Conservation (phyloP, 1,139 yeast species). For the Kluyveromyces sp. region DNA sequence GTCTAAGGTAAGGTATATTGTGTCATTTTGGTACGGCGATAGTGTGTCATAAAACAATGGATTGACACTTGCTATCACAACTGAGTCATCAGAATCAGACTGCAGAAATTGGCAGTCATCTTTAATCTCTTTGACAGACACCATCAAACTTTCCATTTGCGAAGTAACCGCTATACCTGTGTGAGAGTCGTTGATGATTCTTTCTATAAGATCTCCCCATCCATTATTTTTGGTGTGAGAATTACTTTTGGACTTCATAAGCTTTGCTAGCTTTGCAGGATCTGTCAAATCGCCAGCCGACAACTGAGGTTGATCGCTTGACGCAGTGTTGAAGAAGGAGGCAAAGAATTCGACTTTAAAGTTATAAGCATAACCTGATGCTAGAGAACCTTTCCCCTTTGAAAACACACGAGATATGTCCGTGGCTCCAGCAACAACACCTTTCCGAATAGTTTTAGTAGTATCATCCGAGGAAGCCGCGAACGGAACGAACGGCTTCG, state of each 20-base stretch:
- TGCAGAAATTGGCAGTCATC: slow-evolving; percentile 36
- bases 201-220: slow-evolving; percentile 83
- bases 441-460: slow-evolving; percentile 55
- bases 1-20: slow-evolving; percentile 53
- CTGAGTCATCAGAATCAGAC: slow-evolving; percentile 22
- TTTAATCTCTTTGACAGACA: slow-evolving; percentile 69
- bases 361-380: slow-evolving; percentile 59
- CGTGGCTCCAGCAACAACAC: slow-evolving; percentile 84
- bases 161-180: slow-evolving; percentile 80
- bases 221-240: slow-evolving; percentile 49
- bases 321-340: slow-evolving; percentile 31
- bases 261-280: slow-evolving; percentile 4
- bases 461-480: slow-evolving; percentile 14
- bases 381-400: slow-evolving; percentile 49
- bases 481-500: slow-evolving; percentile 22
- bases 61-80: slow-evolving; percentile 44
- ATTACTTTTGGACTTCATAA: slow-evolving; percentile 14
- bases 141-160: slow-evolving; percentile 65
- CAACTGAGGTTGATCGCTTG: background rate
- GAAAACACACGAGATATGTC: slow-evolving; percentile 78
- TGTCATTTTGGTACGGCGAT: slow-evolving; percentile 48
- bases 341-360: slow-evolving; percentile 69
- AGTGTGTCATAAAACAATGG: slow-evolving; percentile 60
- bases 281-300: slow-evolving; percentile 1
- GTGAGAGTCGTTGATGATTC: slow-evolving; percentile 70